phyloP scores from a whole-genome alignment of 2,329 filamentous ascomycete species.

The Falciphora oryzae region DNA sequence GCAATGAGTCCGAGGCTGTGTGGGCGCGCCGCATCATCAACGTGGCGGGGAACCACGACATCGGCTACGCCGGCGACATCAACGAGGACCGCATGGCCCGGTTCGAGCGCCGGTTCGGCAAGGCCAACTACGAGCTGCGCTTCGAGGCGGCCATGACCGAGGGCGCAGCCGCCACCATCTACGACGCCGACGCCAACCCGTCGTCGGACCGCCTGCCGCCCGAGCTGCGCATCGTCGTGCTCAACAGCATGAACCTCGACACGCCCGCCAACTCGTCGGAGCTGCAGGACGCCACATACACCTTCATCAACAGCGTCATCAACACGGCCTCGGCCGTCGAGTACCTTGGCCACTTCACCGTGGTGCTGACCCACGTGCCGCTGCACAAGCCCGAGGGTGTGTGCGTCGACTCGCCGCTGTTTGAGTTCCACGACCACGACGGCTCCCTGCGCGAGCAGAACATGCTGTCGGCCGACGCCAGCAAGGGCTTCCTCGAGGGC shows the following conservation, averaged over 20 bases:
- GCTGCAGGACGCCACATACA: constrained; percentile 71
- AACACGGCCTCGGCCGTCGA: constrained; percentile 55
- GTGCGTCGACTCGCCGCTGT: constrained; percentile 79
- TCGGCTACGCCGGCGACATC: constrained; percentile 92
- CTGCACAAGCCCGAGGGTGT: constrained; percentile 76
- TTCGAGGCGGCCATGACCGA: constrained; percentile 46
- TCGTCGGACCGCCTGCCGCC: constrained; percentile 48
- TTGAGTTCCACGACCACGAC: constrained; percentile 66
- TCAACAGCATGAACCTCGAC: constrained; percentile 94
- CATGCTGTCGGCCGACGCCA: constrained; percentile 69
- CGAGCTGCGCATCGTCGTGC: constrained; percentile 72
- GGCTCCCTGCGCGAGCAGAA: constrained; percentile 85
- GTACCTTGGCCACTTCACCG: constrained; percentile 62
- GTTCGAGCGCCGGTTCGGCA: constrained; percentile 82
- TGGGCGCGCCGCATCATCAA: constrained; percentile 84
- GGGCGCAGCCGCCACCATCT: constrained; percentile 33
- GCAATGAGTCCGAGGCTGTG: constrained; percentile 34
- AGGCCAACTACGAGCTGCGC: constrained; percentile 82
- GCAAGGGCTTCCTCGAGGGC: constrained; percentile 72
- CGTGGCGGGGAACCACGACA: constrained; percentile 90
- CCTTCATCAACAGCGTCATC: constrained; percentile 68
- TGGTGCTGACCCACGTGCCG: constrained; percentile 89
- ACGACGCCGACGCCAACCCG: constrained; percentile 36
- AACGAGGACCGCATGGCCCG: constrained; percentile 67
- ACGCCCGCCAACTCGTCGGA: constrained; percentile 62